phyloP scores from a whole-genome alignment of 805 yeast genomes.

The Schwanniomyces occidentalis region DNA sequence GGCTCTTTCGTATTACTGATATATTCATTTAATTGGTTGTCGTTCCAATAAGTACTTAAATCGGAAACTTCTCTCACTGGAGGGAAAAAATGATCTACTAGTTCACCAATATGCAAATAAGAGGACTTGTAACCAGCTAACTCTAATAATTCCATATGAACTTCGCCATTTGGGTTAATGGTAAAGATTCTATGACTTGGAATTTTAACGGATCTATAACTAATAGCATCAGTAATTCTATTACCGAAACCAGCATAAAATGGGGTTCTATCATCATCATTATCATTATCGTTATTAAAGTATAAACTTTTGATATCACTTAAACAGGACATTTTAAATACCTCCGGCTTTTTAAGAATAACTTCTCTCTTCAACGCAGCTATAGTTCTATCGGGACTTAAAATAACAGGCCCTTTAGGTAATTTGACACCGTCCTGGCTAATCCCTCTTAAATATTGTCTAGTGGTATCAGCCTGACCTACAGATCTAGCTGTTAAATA shows the following conservation, averaged over 20 bases:
- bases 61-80: conserved; percentile 49
- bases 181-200: conserved; percentile 95
- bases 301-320: conserved; percentile 80
- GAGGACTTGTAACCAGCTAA: conserved; percentile 89
- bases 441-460: conserved; percentile 77
- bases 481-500: conserved; percentile 93
- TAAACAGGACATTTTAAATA: conserved; percentile 97
- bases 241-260: conserved; percentile 98
- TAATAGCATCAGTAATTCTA: conserved; percentile 92
- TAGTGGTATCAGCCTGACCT: conserved; percentile 91
- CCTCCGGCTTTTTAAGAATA: conserved; percentile 91
- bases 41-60: conserved; percentile 34
- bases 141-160: conserved; percentile 93
- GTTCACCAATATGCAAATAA: conserved; percentile 84
- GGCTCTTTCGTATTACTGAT: conserved; percentile 14
- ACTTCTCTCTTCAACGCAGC: conserved; percentile 93
- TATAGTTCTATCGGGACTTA: conserved; percentile 94
- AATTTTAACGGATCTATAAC: conserved; percentile 89
- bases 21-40: conserved; percentile 35
- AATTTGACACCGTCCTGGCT: conserved; percentile 66
- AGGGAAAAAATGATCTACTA: conserved; percentile 97
- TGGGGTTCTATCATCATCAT: conserved; percentile 62
- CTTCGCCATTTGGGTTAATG: conserved; percentile 94
- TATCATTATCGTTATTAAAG: conserved; percentile 21
- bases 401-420: conserved; percentile 90